These are phyloP conservation scores for Sugiyamaella novakii DNA, from an alignment of 1,139 yeast genomes.

Conservation along the genomic window DNA sequence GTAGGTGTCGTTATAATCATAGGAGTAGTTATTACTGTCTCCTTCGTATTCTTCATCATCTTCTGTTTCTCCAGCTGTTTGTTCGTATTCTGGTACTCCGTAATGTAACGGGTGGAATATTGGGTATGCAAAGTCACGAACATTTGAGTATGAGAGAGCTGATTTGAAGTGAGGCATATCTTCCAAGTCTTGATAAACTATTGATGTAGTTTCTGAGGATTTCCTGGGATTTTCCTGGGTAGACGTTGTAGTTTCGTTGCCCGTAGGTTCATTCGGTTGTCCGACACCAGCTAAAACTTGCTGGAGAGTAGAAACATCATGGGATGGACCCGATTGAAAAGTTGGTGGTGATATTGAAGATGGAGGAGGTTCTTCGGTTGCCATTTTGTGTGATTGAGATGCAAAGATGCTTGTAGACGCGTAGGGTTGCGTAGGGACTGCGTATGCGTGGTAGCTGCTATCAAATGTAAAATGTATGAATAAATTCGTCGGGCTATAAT, in stretches of 20 bases:
- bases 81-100: constrained; percentile 46
- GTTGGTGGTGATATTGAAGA: constrained; percentile 12
- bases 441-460: no score
- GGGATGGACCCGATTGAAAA: constrained; percentile 16
- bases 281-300: constrained; percentile 9
- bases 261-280: constrained; percentile 6
- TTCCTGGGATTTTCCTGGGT: no score
- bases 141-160: constrained; percentile 46
- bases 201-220: background rate
- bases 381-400: constrained; percentile 3
- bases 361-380: constrained; percentile 10
- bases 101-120: constrained; percentile 64
- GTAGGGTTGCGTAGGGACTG: no score
- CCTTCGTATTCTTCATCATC: constrained; percentile 32
- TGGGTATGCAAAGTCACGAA: constrained; percentile 80
- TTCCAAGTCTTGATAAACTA: constrained; percentile 16
- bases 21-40: constrained; percentile 34
- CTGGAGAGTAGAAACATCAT: constrained; percentile 13
- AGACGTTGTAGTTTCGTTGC: background rate
- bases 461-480: no score
- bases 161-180: constrained; percentile 19
- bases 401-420: no score
- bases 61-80: constrained; percentile 26
- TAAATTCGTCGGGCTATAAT: no score
- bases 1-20: constrained; percentile 26